Conservation (phyloP, 148 eudicot genomes). For the Hydrangea macrophylla region DNA sequence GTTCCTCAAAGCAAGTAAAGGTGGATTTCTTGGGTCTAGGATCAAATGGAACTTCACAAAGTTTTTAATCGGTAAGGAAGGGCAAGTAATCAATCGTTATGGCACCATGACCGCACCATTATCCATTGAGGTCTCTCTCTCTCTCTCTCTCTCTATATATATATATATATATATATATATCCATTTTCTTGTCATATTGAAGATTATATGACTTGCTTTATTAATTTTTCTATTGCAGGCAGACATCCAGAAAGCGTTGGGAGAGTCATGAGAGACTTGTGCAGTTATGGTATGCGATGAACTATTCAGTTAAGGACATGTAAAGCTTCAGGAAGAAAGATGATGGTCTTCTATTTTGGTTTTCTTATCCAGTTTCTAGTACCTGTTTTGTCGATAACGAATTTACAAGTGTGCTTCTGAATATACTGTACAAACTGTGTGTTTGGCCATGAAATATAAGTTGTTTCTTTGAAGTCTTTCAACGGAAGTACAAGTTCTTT, state of each 20-base stretch:
- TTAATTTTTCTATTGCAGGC: constrained; percentile 29
- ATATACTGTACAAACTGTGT: not conserved
- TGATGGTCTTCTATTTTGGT: not conserved
- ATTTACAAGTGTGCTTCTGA: not conserved
- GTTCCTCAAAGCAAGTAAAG: constrained; percentile 56
- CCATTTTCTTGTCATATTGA: not conserved
- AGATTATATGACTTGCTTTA: not conserved
- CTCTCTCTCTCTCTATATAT: not conserved
- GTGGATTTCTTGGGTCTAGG: constrained; percentile 46
- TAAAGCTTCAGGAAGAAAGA: not conserved
- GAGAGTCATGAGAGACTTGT: constrained; percentile 22
- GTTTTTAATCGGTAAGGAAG: constrained; percentile 76
- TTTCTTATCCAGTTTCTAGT: not conserved
- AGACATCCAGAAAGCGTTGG: constrained; percentile 53
- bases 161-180: not conserved
- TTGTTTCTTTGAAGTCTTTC: not conserved
- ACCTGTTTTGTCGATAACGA: not conserved
- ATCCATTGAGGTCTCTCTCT: constrained; percentile 53
- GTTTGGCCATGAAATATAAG: not conserved
- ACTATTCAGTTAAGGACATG: not conserved
- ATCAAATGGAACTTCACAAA: constrained; percentile 95
- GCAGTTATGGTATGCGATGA: not conserved
- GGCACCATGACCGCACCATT: constrained; percentile 47
- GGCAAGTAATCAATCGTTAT: constrained; percentile 56
- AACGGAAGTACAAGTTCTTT: not conserved